Conservation (phyloP, 2,329 filamentous ascomycete genomes). For the Hansfordia pulvinata region DNA sequence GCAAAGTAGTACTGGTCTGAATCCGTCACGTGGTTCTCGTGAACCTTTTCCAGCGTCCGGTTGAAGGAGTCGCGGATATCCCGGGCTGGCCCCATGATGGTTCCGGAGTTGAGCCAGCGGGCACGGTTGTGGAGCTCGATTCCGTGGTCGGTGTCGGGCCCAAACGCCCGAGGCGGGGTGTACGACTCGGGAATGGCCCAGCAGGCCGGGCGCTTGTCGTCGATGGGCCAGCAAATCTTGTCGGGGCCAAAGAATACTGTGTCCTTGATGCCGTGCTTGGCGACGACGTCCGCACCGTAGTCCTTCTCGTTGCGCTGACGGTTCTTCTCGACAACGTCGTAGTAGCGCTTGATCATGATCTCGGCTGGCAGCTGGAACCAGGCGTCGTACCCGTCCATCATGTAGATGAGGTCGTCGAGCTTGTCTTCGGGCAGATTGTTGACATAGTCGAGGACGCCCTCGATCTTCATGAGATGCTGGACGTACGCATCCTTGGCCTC, state of each 20-base stretch:
- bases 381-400: slow-evolving; percentile 50
- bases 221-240: slow-evolving; percentile 27
- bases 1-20: slow-evolving; percentile 29
- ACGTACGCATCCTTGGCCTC: slow-evolving; percentile 2
- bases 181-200: slow-evolving; percentile 23
- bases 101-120: slow-evolving; percentile 31
- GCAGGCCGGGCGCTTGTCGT: slow-evolving; percentile 21
- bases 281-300: slow-evolving; percentile 26
- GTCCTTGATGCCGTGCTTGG: slow-evolving; percentile 18
- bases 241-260: slow-evolving; percentile 30
- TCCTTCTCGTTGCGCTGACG: slow-evolving; percentile 35
- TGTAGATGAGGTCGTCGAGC: slow-evolving; percentile 47
- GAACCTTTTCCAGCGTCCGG: slow-evolving; percentile 16
- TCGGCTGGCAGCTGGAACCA: slow-evolving; percentile 54
- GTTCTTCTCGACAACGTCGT: slow-evolving; percentile 34
- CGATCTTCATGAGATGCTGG: slow-evolving; percentile 3
- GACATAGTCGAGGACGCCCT: slow-evolving; percentile 4
- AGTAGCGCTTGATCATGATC: slow-evolving; percentile 49
- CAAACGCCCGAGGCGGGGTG: slow-evolving; percentile 19
- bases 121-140: slow-evolving; percentile 18
- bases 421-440: slow-evolving; percentile 19
- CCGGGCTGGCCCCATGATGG: slow-evolving; percentile 24
- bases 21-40: slow-evolving; percentile 19
- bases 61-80: slow-evolving; percentile 17
- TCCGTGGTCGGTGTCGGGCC: slow-evolving; percentile 16